Evolutionary conservation across 768 basidiomycete species (phyloP).

Genomic region (Lactarius hengduanensis): DNA sequence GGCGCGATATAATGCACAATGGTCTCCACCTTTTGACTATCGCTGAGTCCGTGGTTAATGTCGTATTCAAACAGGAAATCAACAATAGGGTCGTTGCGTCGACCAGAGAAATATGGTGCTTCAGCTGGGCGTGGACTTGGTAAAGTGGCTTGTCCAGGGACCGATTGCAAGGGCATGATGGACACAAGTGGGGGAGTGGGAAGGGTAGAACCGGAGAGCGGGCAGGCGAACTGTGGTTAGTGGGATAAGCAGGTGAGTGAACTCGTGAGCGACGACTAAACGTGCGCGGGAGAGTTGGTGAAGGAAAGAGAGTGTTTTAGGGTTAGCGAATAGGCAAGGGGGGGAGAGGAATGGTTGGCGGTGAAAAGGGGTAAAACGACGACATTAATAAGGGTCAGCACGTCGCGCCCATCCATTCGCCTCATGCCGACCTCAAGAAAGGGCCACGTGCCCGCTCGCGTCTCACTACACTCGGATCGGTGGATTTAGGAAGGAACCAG

Average conservation of each 20-base stretch:
- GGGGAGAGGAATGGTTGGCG: no score
- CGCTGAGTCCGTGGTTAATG: background rate
- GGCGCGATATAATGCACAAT: background rate
- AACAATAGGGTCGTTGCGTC: background rate
- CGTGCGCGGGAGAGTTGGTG: background rate
- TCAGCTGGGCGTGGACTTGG: background rate
- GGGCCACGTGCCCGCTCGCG: no score
- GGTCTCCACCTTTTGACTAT: background rate
- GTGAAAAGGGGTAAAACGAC: no score
- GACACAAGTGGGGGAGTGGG: background rate
- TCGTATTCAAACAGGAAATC: background rate
- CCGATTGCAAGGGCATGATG: background rate
- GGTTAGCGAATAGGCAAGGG: background rate
- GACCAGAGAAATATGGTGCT: background rate
- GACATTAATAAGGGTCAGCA: no score
- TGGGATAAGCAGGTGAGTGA: background rate
- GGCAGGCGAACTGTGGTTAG: background rate
- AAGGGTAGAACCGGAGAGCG: background rate
- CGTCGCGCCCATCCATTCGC: no score
- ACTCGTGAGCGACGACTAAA: background rate
- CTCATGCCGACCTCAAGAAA: no score
- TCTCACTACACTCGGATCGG: no score
- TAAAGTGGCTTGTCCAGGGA: background rate
- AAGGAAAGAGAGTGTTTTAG: background rate
- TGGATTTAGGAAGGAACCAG: no score